Base-by-base conservation (phyloP, 176 grass and related monocot genomes). In the Ensete ventricosum region DNA sequence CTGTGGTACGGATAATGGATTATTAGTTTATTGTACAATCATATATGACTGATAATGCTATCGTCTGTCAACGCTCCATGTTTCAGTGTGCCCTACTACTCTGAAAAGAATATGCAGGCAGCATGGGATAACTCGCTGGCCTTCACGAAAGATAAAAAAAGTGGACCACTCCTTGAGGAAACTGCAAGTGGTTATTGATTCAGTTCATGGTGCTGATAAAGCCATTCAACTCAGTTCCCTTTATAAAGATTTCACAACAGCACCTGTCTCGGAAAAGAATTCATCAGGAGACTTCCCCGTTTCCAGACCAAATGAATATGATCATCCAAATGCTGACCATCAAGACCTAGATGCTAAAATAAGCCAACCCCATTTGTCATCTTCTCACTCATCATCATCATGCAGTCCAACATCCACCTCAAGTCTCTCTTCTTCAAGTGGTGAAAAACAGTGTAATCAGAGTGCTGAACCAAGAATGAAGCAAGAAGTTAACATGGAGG, bases 61-160 rank as follows among this genome's bases (percentile, higher is more conserved):
- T 29, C 17, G 25, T 16, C 64, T 43, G 43, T 34, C 8, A 69
- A 69, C 4, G 9, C 66, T 74, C 25, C 53, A 19, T 62, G 76
- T 79, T 75, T 50, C 84, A 98, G 94, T 98, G 54, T 98, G 90
- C 58, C 90, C 94, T 76, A 98, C 90, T 43, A 98, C 94, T 80
- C 94, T 98, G 52, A 98, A 98, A 85, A 93, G 94, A 93, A 98
- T 98, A 89, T 98, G 94, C 83, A 83, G 94, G 79, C 88, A 89
- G 54, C 90, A 98, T 53, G 94, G 94, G 26, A 98, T 98, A 91
- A 85, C 68, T 43, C 88, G 95, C 9, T 98, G 95, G 95, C 95
- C 95, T 63, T 93, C 95, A 12, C 80, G 95, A 25, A 98, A 98
- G 77, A 91, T 98, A 54, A 98, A 98, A 87, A 98, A 94, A 80